Conservation (phyloP, 2,329 filamentous ascomycete species). For the Ophiostoma angusticollis region DNA sequence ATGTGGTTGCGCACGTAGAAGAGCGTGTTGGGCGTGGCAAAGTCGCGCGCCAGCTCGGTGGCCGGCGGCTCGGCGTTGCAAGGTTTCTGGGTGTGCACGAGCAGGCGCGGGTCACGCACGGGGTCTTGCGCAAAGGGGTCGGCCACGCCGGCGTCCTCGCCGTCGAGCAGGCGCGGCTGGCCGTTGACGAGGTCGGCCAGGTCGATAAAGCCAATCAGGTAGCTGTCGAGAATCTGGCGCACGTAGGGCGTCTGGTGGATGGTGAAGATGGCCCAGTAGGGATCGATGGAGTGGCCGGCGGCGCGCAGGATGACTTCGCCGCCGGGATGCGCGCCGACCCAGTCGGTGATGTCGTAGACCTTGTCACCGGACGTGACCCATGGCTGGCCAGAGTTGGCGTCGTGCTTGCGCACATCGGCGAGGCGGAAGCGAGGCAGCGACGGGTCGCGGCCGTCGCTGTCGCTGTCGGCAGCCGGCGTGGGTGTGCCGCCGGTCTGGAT, state of each 20-base stretch:
- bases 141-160: constrained; percentile 41
- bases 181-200: constrained; percentile 44
- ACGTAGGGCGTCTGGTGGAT: constrained; percentile 56
- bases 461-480: neutral
- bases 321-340: constrained; percentile 52
- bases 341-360: constrained; percentile 60
- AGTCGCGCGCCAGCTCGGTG: constrained; percentile 33
- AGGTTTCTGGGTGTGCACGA: constrained; percentile 40
- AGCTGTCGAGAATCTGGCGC: constrained; percentile 51
- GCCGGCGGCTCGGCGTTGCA: constrained; percentile 49
- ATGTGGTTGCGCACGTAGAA: constrained; percentile 53
- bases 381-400: constrained; percentile 22
- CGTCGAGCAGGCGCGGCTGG: constrained; percentile 26
- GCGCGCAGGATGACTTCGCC: constrained; percentile 56
- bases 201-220: constrained; percentile 49
- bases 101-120: constrained; percentile 34
- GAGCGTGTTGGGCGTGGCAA: constrained; percentile 40
- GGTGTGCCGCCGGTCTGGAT: too few relatives aligned
- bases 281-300: constrained; percentile 50
- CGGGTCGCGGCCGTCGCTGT: constrained; percentile 13
- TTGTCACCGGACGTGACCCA: constrained; percentile 54
- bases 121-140: constrained; percentile 48
- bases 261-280: constrained; percentile 58
- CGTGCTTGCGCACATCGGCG: constrained; percentile 15
- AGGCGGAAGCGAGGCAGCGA: constrained; percentile 15